phyloP scores from a whole-genome alignment of 2,329 filamentous ascomycete species.

The Scolecobasidium constrictum region DNA sequence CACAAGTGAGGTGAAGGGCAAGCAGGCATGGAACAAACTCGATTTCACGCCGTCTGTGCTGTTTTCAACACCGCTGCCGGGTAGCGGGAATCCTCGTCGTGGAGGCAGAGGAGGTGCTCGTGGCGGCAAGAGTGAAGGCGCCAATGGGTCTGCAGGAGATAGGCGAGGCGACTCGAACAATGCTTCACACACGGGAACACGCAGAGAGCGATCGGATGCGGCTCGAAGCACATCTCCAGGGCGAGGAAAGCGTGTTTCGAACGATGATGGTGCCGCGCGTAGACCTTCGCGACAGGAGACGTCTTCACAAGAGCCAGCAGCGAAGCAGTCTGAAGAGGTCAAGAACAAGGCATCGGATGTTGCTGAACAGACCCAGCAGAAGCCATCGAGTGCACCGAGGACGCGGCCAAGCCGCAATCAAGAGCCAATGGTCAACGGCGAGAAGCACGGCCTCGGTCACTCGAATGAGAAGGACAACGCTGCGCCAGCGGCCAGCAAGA shows the following conservation, averaged over 20 bases:
- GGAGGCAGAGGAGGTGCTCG: constrained; percentile 42
- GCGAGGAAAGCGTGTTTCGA: constrained; percentile 24
- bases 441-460: constrained; percentile 1
- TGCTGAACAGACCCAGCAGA: too few relatives aligned
- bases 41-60: constrained; percentile 74
- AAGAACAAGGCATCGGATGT: background rate
- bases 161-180: background rate
- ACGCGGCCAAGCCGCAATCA: constrained; percentile 1
- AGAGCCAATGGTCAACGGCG: constrained; percentile 1
- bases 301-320: background rate
- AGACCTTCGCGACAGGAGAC: constrained; percentile 4
- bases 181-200: background rate
- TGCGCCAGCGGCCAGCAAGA: constrained; percentile 1
- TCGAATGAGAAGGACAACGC: background rate
- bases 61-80: constrained; percentile 75
- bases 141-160: background rate
- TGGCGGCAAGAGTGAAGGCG: constrained; percentile 25
- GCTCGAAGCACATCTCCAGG: constrained; percentile 19
- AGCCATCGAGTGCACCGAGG: background rate
- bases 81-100: constrained; percentile 29
- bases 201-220: constrained; percentile 10
- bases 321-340: background rate
- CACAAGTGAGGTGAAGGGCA: constrained; percentile 44
- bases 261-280: constrained; percentile 18
- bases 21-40: constrained; percentile 78